phyloP scores from a whole-genome alignment of 345 rosid genomes.

The Syzygium jambos region DNA sequence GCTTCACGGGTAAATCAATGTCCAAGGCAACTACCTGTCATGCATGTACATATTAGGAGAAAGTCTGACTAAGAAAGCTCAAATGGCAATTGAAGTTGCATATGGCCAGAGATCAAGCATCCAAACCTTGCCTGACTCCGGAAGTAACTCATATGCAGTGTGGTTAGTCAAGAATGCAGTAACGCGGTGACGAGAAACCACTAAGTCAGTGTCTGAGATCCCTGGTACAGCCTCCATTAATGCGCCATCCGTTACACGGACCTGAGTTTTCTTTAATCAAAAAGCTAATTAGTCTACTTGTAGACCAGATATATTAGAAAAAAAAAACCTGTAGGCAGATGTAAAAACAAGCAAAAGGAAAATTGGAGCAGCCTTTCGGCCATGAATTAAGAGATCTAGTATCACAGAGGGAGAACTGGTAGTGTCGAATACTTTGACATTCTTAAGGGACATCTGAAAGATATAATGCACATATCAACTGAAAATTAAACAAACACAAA shows the following conservation, averaged over 20 bases:
- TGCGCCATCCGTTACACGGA: constrained; percentile 14
- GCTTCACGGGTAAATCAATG: constrained; percentile 90
- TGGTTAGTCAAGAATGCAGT: constrained; percentile 65
- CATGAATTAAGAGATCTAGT: background rate
- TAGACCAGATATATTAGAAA: background rate
- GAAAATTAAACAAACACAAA: background rate
- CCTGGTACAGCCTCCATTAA: constrained; percentile 41
- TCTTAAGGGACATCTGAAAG: background rate
- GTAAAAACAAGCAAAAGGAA: background rate
- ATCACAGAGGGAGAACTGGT: background rate
- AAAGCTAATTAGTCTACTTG: background rate
- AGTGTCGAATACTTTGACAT: background rate
- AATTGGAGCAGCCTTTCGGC: background rate
- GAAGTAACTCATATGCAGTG: constrained; percentile 90
- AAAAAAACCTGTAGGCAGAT: background rate
- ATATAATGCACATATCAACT: background rate
- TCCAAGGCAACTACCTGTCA: constrained; percentile 91
- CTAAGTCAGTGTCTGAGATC: constrained; percentile 59
- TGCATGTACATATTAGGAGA: background rate
- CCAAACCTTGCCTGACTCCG: constrained; percentile 98
- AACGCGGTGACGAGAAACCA: constrained; percentile 59
- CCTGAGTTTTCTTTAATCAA: background rate
- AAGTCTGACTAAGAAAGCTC: background rate
- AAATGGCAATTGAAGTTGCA: background rate
- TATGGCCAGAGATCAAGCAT: constrained; percentile 9